Evolutionary conservation across 2,329 filamentous ascomycete genomes (phyloP).

Genomic region (Phaeosphaeria sp.): DNA sequence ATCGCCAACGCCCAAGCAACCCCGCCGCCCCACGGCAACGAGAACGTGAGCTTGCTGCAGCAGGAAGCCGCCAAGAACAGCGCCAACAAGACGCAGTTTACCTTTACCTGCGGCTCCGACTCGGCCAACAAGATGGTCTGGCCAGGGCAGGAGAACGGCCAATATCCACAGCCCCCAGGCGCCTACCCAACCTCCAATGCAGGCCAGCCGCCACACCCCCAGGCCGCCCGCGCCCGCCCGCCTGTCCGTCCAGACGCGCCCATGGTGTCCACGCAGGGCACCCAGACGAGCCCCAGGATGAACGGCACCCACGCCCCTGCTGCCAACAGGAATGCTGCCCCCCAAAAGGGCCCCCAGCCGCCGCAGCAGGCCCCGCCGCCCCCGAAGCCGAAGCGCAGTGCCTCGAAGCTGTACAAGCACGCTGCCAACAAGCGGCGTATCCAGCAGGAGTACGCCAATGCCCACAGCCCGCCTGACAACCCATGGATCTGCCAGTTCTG

Average conservation of each 20-base stretch:
- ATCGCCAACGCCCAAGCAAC: slow-evolving; percentile 80
- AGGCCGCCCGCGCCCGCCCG: slow-evolving; percentile 34
- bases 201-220: slow-evolving; percentile 24
- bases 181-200: slow-evolving; percentile 37
- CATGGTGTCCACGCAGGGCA: slow-evolving; percentile 59
- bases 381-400: slow-evolving; percentile 68
- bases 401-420: slow-evolving; percentile 73
- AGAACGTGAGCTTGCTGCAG: slow-evolving; percentile 79
- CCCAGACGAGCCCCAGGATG: slow-evolving; percentile 62
- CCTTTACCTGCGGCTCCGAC: slow-evolving; percentile 93
- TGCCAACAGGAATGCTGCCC: slow-evolving; percentile 31
- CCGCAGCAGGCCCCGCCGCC: slow-evolving; percentile 55
- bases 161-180: slow-evolving; percentile 47
- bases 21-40: slow-evolving; percentile 62
- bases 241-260: slow-evolving; percentile 43
- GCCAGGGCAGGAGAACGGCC: slow-evolving; percentile 65
- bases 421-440: slow-evolving; percentile 80
- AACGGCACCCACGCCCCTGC: slow-evolving; percentile 45
- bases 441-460: slow-evolving; percentile 78
- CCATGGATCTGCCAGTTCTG: slow-evolving; percentile 98
- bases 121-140: slow-evolving; percentile 79
- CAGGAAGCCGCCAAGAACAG: slow-evolving; percentile 69
- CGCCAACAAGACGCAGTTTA: slow-evolving; percentile 86
- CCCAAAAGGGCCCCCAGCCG: slow-evolving; percentile 49
- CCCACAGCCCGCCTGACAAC: slow-evolving; percentile 78